phyloP scores from a whole-genome alignment of 2,329 filamentous ascomycete species.

The Xylaria sp. region DNA sequence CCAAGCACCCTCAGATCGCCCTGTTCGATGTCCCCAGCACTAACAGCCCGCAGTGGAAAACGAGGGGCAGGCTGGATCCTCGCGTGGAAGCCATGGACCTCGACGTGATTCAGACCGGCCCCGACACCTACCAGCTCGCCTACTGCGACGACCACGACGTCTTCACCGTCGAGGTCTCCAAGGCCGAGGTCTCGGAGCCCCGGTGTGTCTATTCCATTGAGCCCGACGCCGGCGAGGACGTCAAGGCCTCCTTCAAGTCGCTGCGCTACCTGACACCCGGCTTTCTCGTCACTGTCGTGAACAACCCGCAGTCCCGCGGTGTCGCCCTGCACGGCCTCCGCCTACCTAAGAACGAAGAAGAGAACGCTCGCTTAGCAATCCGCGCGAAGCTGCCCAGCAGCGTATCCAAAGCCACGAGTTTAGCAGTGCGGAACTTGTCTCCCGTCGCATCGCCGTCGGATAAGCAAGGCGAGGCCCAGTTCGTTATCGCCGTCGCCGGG shows the following conservation, averaged over 20 bases:
- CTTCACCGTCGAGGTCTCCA: constrained; percentile 67
- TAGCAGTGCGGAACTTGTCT: constrained; percentile 79
- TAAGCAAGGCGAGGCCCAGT: constrained; percentile 74
- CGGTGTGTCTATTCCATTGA: constrained; percentile 67
- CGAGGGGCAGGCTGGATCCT: constrained; percentile 62
- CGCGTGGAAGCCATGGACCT: constrained; percentile 73
- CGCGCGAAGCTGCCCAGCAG: constrained; percentile 70
- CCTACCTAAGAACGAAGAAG: constrained; percentile 56
- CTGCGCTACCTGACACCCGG: constrained; percentile 68
- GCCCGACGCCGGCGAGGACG: constrained; percentile 56
- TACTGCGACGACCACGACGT: constrained; percentile 84
- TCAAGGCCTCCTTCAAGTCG: constrained; percentile 65
- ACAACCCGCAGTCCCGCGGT: constrained; percentile 68
- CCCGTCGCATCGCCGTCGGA: constrained; percentile 62
- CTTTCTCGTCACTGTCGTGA: constrained; percentile 68
- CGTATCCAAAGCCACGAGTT: constrained; percentile 78
- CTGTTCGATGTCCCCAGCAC: constrained; percentile 76
- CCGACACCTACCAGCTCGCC: constrained; percentile 74
- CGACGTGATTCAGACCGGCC: constrained; percentile 72
- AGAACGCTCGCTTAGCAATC: constrained; percentile 62
- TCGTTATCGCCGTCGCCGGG: constrained; percentile 81
- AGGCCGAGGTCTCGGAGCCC: constrained; percentile 59
- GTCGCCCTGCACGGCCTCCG: constrained; percentile 68
- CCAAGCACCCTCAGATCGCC: constrained; percentile 80
- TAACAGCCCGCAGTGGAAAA: constrained; percentile 61